phyloP scores from a whole-genome alignment of 345 rosid species.

The Excoecaria agallocha region DNA sequence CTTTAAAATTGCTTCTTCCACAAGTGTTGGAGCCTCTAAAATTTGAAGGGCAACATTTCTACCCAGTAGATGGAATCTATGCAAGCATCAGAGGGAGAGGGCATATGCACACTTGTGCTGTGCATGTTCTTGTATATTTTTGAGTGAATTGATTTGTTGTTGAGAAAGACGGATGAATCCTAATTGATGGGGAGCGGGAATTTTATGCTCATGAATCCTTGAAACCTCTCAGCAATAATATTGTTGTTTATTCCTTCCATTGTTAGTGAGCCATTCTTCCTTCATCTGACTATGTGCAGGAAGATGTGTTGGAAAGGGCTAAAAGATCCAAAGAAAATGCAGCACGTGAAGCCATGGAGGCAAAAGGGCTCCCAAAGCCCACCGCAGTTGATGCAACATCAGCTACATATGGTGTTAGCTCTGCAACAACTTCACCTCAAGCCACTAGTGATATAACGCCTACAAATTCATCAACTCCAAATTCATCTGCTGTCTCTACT shows the following conservation, averaged over 20 bases:
- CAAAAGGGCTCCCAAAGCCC: slow-evolving; percentile 45
- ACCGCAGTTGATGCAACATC: slow-evolving; percentile 19
- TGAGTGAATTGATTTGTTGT: not conserved
- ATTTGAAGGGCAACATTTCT: not conserved
- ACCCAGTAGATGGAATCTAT: not conserved
- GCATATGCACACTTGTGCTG: not conserved
- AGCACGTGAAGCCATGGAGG: slow-evolving; percentile 65
- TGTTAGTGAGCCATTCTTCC: not conserved
- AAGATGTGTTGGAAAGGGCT: slow-evolving; percentile 79
- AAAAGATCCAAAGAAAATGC: slow-evolving; percentile 76
- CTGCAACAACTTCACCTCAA: slow-evolving; percentile 21
- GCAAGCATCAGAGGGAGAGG: not conserved
- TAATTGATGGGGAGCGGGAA: not conserved
- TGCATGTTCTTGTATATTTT: not conserved
- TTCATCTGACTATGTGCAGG: slow-evolving; percentile 38
- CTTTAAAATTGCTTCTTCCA: not conserved
- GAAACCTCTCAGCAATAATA: not conserved
- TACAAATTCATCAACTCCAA: slow-evolving; percentile 13
- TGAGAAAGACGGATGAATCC: not conserved
- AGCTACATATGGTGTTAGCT: slow-evolving; percentile 5
- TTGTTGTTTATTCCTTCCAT: not conserved
- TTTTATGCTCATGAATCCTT: not conserved
- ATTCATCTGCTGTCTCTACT: slow-evolving; percentile 5
- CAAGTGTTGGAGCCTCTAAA: not conserved
- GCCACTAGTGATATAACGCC: slow-evolving; percentile 5